These are phyloP conservation scores for Pyrus betulifolia DNA, from an alignment of 306 rosid species.

Conservation along the genomic window DNA sequence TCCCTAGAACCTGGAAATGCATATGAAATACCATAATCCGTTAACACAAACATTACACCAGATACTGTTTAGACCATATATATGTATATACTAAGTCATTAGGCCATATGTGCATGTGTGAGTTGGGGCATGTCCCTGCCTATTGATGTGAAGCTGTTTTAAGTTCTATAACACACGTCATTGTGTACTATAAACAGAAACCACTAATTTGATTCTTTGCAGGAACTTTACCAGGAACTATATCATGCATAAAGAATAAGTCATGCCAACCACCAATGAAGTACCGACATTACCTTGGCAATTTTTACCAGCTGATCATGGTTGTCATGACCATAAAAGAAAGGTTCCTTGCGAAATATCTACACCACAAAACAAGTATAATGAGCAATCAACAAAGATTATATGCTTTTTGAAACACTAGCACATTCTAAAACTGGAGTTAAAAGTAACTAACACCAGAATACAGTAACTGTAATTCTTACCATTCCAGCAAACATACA, in stretches of 20 bases:
- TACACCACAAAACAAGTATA: slow-evolving; percentile 29
- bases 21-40: slow-evolving; percentile 3
- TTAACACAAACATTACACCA: not conserved
- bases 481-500: slow-evolving; percentile 99
- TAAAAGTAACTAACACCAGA: not conserved
- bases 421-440: not conserved
- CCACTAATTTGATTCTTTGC: not conserved
- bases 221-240: not conserved
- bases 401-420: not conserved
- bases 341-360: slow-evolving; percentile 97
- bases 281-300: slow-evolving; percentile 54
- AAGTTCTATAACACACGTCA: not conserved
- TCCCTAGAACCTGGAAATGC: slow-evolving; percentile 65
- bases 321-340: slow-evolving; percentile 98
- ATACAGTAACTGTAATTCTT: slow-evolving; percentile 26
- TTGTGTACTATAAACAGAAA: not conserved
- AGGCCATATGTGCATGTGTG: not conserved
- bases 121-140: too few species aligned
- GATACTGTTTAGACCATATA: not conserved
- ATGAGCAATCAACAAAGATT: slow-evolving; percentile 13
- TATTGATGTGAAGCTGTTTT: not conserved
- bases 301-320: slow-evolving; percentile 86
- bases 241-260: not conserved
- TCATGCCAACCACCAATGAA: slow-evolving; percentile 15
- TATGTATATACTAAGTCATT: not conserved